Evolutionary conservation across 768 basidiomycete species (phyloP).

Genomic region (Lanmaoa pseudosensibilis): DNA sequence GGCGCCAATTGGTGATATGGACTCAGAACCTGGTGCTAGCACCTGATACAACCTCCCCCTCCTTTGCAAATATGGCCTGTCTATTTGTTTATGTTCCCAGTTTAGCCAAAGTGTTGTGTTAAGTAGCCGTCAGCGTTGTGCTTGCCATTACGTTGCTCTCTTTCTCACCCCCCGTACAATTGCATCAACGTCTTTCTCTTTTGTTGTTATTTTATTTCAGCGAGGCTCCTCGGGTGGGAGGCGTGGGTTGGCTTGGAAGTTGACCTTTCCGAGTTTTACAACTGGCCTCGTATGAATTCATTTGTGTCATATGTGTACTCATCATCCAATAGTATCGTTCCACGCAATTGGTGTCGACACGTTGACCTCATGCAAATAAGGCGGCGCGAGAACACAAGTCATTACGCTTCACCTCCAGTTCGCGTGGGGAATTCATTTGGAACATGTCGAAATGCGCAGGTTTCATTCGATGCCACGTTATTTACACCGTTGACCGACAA

Average conservation of each 20-base stretch:
- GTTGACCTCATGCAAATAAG: not conserved
- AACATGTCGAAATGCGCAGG: not conserved
- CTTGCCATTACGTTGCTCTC: constrained; percentile 28
- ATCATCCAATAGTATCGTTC: constrained; percentile 16
- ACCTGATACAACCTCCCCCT: constrained; percentile 21
- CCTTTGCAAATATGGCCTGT: constrained; percentile 27
- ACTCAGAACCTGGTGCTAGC: constrained; percentile 28
- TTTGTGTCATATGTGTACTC: constrained; percentile 8
- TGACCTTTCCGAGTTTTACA: constrained; percentile 35
- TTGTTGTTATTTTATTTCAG: constrained; percentile 24
- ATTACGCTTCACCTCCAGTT: not conserved
- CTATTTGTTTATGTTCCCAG: constrained; percentile 22
- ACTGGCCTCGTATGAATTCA: constrained; percentile 9
- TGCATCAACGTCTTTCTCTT: constrained; percentile 14
- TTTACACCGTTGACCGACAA: constrained; percentile 86
- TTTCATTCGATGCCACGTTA: constrained; percentile 32
- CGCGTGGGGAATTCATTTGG: not conserved
- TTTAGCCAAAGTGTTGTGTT: constrained; percentile 29
- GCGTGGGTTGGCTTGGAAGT: constrained; percentile 33
- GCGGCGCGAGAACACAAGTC: not conserved
- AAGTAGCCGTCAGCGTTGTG: constrained; percentile 25
- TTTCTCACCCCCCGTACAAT: constrained; percentile 15
- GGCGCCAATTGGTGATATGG: constrained; percentile 17
- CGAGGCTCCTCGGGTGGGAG: constrained; percentile 9
- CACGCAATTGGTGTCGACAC: not conserved